These are phyloP conservation scores for Amphibolis antarctica DNA, from an alignment of 106 monocot genomes.

Conservation along the genomic window DNA sequence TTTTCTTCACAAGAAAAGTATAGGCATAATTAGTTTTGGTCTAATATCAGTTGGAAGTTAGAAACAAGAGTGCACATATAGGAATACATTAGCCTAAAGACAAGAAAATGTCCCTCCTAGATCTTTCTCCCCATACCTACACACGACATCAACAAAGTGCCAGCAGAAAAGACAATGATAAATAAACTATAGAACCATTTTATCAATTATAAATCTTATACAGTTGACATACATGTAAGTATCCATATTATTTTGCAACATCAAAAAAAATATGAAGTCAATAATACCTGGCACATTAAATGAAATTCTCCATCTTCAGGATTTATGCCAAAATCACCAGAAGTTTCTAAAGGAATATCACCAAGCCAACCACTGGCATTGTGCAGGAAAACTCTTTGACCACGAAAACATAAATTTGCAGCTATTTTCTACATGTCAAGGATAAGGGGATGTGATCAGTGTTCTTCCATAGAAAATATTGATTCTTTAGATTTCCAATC, in stretches of 20 bases:
- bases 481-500: too few species aligned
- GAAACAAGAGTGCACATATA: too few species aligned
- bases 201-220: not conserved
- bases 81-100: too few species aligned
- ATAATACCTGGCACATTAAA: conserved; percentile 89
- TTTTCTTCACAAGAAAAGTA: too few species aligned
- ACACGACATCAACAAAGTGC: too few species aligned
- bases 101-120: too few species aligned
- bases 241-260: too few species aligned
- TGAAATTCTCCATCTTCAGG: conserved; percentile 97
- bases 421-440: conserved; percentile 37
- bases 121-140: too few species aligned
- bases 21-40: too few species aligned
- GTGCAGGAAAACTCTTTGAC: conserved; percentile 94
- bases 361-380: conserved; percentile 94
- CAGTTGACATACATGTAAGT: not conserved
- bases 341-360: conserved; percentile 88
- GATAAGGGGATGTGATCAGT: not conserved
- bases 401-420: conserved; percentile 71
- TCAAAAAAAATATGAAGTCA: not conserved
- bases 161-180: too few species aligned
- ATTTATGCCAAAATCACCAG: conserved; percentile 97
- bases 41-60: too few species aligned
- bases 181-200: too few species aligned
- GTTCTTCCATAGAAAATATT: not conserved